Evolutionary conservation across 2,329 filamentous ascomycete genomes (phyloP).

Genomic region (Neonectria faginata): DNA sequence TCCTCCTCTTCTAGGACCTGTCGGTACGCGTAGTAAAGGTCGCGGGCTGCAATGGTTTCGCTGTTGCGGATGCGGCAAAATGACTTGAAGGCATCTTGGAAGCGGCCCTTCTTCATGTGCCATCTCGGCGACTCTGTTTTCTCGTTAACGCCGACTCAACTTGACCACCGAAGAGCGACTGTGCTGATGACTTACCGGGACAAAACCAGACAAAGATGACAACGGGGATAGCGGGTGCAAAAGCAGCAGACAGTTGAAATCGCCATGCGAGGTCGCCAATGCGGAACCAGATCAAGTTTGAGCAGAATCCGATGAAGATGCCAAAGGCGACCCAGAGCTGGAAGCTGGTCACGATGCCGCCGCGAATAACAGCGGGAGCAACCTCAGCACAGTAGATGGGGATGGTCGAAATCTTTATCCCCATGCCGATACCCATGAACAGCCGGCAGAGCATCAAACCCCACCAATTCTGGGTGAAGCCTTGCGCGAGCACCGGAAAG

Average conservation of each 20-base stretch:
- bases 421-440: constrained; percentile 71
- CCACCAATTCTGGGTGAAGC: constrained; percentile 63
- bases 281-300: constrained; percentile 72
- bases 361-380: constrained; percentile 61
- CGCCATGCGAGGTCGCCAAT: constrained; percentile 69
- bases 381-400: constrained; percentile 66
- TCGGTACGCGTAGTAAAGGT: constrained; percentile 64
- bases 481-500: constrained; percentile 66
- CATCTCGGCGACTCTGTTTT: constrained; percentile 69
- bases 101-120: constrained; percentile 71
- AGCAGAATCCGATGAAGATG: constrained; percentile 74
- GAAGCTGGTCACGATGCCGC: constrained; percentile 63
- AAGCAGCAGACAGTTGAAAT: constrained; percentile 71
- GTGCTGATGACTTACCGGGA: constrained; percentile 58
- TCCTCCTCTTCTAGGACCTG: constrained; percentile 51
- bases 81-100: constrained; percentile 65
- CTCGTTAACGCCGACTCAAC: background rate
- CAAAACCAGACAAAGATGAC: constrained; percentile 67
- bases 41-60: constrained; percentile 69
- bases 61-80: constrained; percentile 68
- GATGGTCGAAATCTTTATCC: constrained; percentile 59
- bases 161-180: background rate
- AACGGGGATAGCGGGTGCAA: constrained; percentile 72
- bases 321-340: constrained; percentile 63
- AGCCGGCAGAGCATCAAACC: constrained; percentile 55